phyloP scores from a whole-genome alignment of 352 stramenopile genomes.

The Pythium grandisporangium region DNA sequence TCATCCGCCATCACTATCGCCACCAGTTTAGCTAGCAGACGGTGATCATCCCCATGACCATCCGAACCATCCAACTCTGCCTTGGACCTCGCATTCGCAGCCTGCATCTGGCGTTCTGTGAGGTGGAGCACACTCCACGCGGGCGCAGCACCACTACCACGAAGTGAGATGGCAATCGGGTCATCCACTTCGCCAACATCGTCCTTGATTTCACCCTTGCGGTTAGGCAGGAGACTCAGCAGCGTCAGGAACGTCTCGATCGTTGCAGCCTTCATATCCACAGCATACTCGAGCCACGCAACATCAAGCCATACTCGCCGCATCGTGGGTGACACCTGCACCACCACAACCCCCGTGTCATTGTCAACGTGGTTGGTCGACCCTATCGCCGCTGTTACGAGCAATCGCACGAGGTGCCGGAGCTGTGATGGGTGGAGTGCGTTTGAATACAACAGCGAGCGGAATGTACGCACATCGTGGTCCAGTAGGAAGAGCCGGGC shows the following conservation, averaged over 20 bases:
- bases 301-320: conserved; percentile 26
- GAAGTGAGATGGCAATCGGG: too few species aligned
- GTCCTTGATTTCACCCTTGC: too few species aligned
- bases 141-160: too few species aligned
- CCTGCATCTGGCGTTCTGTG: conserved; percentile 37
- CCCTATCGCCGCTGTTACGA: too few species aligned
- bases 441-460: conserved; percentile 65
- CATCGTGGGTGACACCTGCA: not conserved
- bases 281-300: conserved; percentile 42
- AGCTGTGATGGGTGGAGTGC: conserved; percentile 48
- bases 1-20: too few species aligned
- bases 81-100: conserved; percentile 17
- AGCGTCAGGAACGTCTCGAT: conserved; percentile 77
- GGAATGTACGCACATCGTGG: conserved; percentile 61
- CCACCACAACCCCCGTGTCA: not conserved
- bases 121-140: conserved; percentile 43
- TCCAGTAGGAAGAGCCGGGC: conserved; percentile 53
- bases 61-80: too few species aligned
- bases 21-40: too few species aligned
- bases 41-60: too few species aligned
- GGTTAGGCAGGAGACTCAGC: conserved; percentile 4
- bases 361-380: too few species aligned
- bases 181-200: conserved; percentile 43
- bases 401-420: conserved; percentile 23
- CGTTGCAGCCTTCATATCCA: conserved; percentile 67